These are phyloP conservation scores for Phytopythium montanum DNA, from an alignment of 352 stramenopile genomes.

Conservation along the genomic window DNA sequence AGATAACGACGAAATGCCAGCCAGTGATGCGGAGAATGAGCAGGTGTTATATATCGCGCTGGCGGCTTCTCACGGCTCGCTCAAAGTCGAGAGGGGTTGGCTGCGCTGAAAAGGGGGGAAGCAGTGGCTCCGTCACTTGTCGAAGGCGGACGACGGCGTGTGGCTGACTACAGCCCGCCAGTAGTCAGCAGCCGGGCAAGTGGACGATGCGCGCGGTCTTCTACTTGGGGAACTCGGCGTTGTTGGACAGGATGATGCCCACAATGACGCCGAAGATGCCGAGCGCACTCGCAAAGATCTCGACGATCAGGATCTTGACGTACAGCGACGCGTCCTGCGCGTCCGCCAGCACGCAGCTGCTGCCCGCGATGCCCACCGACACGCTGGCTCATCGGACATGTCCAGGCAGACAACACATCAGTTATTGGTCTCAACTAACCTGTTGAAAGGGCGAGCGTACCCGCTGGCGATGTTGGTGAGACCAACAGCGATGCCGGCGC, in stretches of 20 bases:
- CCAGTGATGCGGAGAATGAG: background rate
- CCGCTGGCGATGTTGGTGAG: conserved; percentile 97
- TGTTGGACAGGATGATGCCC: conserved; percentile 98
- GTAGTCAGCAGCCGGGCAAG: background rate
- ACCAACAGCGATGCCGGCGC: conserved; percentile 95
- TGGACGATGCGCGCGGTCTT: background rate
- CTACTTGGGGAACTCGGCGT: conserved; percentile 92
- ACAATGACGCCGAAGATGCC: conserved; percentile 99
- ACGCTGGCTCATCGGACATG: conserved; percentile 55
- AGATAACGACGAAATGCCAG: background rate
- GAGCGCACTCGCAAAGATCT: conserved; percentile 99
- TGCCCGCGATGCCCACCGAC: conserved; percentile 97
- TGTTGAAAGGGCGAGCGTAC: conserved; percentile 26
- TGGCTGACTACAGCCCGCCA: no score
- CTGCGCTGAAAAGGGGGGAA: background rate
- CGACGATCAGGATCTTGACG: conserved; percentile 99
- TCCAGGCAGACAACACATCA: background rate
- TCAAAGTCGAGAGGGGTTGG: background rate
- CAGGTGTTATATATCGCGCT: conserved; percentile 8
- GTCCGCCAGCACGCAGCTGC: conserved; percentile 97
- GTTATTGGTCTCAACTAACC: background rate
- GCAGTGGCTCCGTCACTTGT: background rate
- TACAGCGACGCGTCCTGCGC: conserved; percentile 98
- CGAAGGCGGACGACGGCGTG: background rate
- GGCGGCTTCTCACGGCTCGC: background rate